These are phyloP conservation scores for Achlya hypogyna DNA, from an alignment of 352 stramenopile genomes.

Conservation along the genomic window DNA sequence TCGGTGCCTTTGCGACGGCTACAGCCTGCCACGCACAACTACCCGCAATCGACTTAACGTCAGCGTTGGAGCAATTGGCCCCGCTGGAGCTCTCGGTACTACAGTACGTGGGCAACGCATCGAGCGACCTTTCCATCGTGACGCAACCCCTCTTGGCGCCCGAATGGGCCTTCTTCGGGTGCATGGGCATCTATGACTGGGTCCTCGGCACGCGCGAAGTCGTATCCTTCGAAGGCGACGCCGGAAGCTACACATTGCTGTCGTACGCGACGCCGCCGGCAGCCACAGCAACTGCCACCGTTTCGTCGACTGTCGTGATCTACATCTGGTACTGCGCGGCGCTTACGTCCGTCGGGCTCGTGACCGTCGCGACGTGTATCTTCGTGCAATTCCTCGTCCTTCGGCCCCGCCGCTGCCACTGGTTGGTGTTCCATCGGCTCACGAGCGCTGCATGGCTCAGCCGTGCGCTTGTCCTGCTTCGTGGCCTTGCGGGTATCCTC, in stretches of 20 bases:
- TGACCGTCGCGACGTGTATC: background rate
- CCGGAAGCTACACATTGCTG: background rate
- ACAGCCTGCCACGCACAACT: too few relatives aligned
- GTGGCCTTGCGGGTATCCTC: background rate
- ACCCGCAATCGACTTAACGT: too few relatives aligned
- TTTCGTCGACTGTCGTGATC: background rate
- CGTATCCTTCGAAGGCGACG: constrained; percentile 9
- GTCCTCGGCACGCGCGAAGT: background rate
- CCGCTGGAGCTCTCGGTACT: background rate
- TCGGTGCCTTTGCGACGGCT: too few relatives aligned
- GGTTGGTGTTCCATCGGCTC: background rate
- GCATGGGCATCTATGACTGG: background rate
- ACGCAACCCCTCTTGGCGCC: background rate
- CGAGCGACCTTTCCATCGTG: background rate
- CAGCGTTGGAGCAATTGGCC: background rate
- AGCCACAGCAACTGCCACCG: background rate
- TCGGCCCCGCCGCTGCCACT: background rate
- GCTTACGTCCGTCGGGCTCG: background rate
- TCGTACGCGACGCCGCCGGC: background rate
- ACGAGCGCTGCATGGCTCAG: background rate
- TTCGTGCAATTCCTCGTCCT: background rate
- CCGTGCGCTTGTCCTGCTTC: background rate
- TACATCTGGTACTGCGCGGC: background rate
- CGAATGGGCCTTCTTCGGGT: background rate
- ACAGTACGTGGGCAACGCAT: background rate